These are phyloP conservation scores for Endotrypanum monterogeii DNA, from an alignment of 208 protist genomes.

Conservation along the genomic window DNA sequence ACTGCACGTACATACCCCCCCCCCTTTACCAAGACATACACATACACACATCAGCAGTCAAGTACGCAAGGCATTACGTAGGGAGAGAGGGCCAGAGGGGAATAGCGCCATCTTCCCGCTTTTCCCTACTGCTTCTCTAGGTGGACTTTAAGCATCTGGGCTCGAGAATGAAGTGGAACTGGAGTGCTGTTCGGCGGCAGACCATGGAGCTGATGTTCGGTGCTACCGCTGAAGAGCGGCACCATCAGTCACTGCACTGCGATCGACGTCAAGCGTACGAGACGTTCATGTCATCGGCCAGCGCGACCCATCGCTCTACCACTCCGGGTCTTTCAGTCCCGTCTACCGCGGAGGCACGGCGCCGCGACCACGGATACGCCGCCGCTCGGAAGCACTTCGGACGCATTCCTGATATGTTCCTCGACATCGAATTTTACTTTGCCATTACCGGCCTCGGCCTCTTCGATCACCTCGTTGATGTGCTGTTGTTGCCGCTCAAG, in stretches of 20 bases:
- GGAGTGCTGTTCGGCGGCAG: slow-evolving; percentile 1
- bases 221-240: slow-evolving; percentile 18
- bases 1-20: not conserved
- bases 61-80: not conserved
- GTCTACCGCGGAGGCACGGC: not conserved
- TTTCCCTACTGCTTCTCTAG: not conserved
- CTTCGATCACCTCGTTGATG: slow-evolving; percentile 10
- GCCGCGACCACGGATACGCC: slow-evolving; percentile 10
- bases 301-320: not conserved
- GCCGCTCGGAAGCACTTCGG: slow-evolving; percentile 4
- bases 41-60: not conserved
- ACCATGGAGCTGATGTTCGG: slow-evolving; percentile 13
- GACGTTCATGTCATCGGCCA: not conserved
- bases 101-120: not conserved
- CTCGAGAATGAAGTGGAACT: slow-evolving; percentile 3
- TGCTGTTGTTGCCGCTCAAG: slow-evolving; percentile 17
- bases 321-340: not conserved
- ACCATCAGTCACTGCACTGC: slow-evolving; percentile 50
- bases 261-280: slow-evolving; percentile 7
- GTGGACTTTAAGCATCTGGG: not conserved
- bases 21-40: not conserved
- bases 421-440: slow-evolving; percentile 22
- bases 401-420: slow-evolving; percentile 12
- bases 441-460: slow-evolving; percentile 17
- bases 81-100: not conserved